These are phyloP conservation scores for Dothideomycetes sp. DNA, from an alignment of 2,329 filamentous ascomycete species.

Conservation along the genomic window DNA sequence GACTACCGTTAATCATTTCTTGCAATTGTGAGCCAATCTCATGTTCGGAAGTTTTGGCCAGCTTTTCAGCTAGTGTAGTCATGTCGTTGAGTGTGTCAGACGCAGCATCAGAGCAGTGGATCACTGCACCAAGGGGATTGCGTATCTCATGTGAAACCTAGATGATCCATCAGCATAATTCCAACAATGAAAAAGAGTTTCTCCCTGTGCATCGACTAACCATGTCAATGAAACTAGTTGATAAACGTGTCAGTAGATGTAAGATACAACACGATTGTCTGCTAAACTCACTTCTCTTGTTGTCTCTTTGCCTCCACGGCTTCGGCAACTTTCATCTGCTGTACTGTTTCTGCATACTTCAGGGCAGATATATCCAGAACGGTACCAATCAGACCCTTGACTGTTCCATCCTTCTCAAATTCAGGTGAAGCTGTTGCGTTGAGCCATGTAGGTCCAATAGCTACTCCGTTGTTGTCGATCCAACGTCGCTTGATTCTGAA, in stretches of 20 bases:
- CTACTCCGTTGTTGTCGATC: conserved; percentile 18
- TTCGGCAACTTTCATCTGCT: conserved; percentile 28
- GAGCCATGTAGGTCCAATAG: conserved; percentile 15
- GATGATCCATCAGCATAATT: no score
- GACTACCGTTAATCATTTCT: conserved; percentile 22
- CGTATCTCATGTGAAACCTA: conserved; percentile 12
- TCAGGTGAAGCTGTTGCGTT: conserved; percentile 18
- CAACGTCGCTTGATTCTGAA: conserved; percentile 28
- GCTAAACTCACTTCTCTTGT: conserved; percentile 11
- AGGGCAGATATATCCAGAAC: conserved; percentile 38
- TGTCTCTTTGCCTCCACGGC: conserved; percentile 16
- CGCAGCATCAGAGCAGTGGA: conserved; percentile 16
- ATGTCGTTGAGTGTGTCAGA: conserved; percentile 14
- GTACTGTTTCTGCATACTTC: conserved; percentile 35
- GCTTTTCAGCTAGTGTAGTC: conserved; percentile 5
- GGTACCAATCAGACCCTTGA: conserved; percentile 34
- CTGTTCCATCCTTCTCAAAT: conserved; percentile 24
- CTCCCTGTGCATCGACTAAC: no score
- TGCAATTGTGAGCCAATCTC: conserved; percentile 20
- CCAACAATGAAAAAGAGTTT: no score
- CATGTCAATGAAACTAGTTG: conserved; percentile 10
- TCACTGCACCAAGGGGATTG: conserved; percentile 16
- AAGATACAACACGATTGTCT: no score
- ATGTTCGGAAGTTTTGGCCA: not conserved
- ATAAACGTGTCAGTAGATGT: no score